phyloP scores from a whole-genome alignment of 2,329 filamentous ascomycete species.

The Albifimbria verrucaria region DNA sequence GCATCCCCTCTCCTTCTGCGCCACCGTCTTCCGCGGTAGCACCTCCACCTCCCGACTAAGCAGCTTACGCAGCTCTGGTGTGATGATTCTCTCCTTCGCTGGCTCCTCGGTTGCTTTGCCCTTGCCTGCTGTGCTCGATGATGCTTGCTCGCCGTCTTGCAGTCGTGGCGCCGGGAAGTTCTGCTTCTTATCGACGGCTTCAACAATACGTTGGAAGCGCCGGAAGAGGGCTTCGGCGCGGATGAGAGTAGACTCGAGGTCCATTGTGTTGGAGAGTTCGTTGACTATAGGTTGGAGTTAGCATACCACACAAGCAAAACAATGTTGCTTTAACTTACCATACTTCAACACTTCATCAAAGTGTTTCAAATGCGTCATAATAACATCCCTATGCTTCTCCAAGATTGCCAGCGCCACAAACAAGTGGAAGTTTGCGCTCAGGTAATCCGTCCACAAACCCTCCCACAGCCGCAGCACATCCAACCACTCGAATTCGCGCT shows the following conservation, averaged over 20 bases:
- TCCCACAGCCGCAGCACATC: constrained; percentile 92
- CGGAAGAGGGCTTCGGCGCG: constrained; percentile 86
- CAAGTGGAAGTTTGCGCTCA: constrained; percentile 86
- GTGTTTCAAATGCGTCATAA: constrained; percentile 88
- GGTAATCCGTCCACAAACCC: constrained; percentile 86
- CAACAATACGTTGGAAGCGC: constrained; percentile 82
- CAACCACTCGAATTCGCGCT: constrained; percentile 89
- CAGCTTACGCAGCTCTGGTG: constrained; percentile 53
- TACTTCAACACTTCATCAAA: constrained; percentile 99
- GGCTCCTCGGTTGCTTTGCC: constrained; percentile 35
- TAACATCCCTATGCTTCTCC: constrained; percentile 45
- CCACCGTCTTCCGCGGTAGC: constrained; percentile 33
- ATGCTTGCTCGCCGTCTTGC: constrained; percentile 12
- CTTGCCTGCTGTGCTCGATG: constrained; percentile 19
- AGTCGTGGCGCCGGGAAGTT: constrained; percentile 65
- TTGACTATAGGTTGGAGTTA: constrained; percentile 61
- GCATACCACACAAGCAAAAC: no score
- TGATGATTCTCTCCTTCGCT: constrained; percentile 45
- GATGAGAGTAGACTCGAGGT: constrained; percentile 80
- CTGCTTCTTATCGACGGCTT: constrained; percentile 87
- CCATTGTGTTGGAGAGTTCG: constrained; percentile 89
- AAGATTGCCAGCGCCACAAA: constrained; percentile 77
- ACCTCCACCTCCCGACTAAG: constrained; percentile 47
- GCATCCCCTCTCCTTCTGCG: constrained; percentile 34
- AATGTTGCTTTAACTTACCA: constrained; percentile 65